A percentile compares a stretch with the other conserved stretches of the same genome.
Evolutionary conservation across 2,329 filamentous ascomycete species (phyloP).

Genomic region (Cercospora berteroae): DNA sequence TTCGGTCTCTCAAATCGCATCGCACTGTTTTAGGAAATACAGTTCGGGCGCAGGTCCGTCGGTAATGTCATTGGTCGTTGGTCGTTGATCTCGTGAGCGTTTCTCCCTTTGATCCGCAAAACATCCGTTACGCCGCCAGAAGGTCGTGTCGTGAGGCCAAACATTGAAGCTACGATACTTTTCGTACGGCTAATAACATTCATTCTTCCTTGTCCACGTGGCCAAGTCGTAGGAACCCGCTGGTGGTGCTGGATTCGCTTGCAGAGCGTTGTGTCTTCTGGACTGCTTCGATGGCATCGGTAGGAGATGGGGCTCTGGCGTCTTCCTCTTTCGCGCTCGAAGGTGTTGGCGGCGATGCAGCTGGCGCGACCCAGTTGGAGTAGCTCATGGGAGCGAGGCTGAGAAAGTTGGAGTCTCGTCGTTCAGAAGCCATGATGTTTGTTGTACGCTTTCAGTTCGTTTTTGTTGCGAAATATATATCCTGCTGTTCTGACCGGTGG

Average conservation of each 20-base stretch:
- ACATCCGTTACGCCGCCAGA: conserved; percentile 4
- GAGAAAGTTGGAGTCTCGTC: conserved; percentile 25
- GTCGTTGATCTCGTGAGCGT: background rate
- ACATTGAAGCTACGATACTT: background rate
- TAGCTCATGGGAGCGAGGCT: conserved; percentile 22
- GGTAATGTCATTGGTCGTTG: background rate
- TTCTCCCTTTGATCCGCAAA: background rate
- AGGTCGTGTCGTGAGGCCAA: background rate
- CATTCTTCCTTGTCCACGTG: conserved; percentile 17
- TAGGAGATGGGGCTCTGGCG: conserved; percentile 8
- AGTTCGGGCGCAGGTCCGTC: background rate
- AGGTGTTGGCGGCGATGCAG: conserved; percentile 9
- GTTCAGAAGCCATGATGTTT: conserved; percentile 17
- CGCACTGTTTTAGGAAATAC: background rate
- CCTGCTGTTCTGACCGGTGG: background rate
- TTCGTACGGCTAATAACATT: background rate
- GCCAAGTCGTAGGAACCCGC: conserved; percentile 20
- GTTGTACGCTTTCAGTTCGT: background rate
- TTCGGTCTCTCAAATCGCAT: background rate
- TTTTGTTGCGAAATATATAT: background rate
- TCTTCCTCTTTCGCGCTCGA: conserved; percentile 2
- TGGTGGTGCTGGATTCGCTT: conserved; percentile 22
- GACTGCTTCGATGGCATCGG: conserved; percentile 15
- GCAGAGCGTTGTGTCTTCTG: conserved; percentile 22
- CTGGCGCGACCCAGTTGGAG: conserved; percentile 20